Conservation (phyloP, 164 flowering plant species). For the Piper longum region DNA sequence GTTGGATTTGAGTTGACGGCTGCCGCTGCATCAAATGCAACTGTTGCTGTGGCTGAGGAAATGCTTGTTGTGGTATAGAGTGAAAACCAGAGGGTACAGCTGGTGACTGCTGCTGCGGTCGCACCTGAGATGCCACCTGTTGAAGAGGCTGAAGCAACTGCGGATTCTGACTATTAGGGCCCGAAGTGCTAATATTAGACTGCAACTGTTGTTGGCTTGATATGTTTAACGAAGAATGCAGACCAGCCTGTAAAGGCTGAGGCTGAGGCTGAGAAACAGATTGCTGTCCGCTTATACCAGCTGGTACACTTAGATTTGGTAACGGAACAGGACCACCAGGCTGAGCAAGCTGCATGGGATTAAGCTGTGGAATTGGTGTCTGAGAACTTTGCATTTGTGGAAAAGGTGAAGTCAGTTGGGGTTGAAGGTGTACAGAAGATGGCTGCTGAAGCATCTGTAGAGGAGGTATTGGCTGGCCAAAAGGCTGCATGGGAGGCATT, state of each 20-base stretch:
- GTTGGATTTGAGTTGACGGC: conserved; percentile 32
- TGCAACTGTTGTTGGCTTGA: conserved; percentile 27
- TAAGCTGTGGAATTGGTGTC: conserved; percentile 20
- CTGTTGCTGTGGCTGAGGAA: conserved; percentile 91
- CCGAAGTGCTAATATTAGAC: conserved; percentile 6
- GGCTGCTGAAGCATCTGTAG: conserved; percentile 54
- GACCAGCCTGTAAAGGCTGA: conserved; percentile 28
- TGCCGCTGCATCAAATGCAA: conserved; percentile 25
- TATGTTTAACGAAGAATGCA: conserved; percentile 21
- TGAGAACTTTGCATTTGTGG: conserved; percentile 32
- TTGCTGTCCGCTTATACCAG: conserved; percentile 32
- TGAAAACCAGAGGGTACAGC: conserved; percentile 73
- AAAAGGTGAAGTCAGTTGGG: conserved; percentile 24
- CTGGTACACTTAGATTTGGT: conserved; percentile 26
- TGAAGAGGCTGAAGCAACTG: conserved; percentile 34
- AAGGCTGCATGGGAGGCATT: conserved; percentile 26
- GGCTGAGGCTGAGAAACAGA: conserved; percentile 41
- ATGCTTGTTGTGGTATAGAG: conserved; percentile 58
- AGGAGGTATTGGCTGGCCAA: conserved; percentile 52
- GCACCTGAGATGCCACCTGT: conserved; percentile 68
- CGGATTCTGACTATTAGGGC: conserved; percentile 27
- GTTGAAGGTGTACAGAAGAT: conserved; percentile 38
- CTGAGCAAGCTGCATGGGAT: conserved; percentile 29
- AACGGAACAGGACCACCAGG: conserved; percentile 28
- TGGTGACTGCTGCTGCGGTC: conserved; percentile 67